phyloP scores from a whole-genome alignment of 2,329 filamentous ascomycete genomes.

The Monilinia laxa region DNA sequence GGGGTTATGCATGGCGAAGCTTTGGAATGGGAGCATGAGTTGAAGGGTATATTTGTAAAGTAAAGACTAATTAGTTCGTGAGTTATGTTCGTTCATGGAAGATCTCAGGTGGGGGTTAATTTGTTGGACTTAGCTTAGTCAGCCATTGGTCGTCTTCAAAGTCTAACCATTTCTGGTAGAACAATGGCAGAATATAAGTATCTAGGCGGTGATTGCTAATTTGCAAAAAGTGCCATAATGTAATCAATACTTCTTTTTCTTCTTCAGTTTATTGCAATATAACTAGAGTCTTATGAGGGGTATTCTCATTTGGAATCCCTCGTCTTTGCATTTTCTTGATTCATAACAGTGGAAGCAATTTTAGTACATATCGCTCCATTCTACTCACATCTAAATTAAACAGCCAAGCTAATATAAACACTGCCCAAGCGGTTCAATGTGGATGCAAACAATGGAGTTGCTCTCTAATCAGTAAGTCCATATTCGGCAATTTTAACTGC shows the following conservation, averaged over 20 bases:
- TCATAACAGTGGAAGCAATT: too few relatives aligned
- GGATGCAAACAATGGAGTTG: too few relatives aligned
- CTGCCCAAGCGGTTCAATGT: too few relatives aligned
- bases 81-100: too few relatives aligned
- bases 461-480: too few relatives aligned
- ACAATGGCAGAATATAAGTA: not conserved
- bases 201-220: not conserved
- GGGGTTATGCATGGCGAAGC: constrained; percentile 29
- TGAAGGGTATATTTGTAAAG: not conserved
- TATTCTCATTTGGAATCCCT: too few relatives aligned
- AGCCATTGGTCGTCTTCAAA: too few relatives aligned
- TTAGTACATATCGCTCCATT: too few relatives aligned
- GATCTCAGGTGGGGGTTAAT: not conserved
- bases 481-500: too few relatives aligned
- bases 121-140: not conserved
- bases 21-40: not conserved
- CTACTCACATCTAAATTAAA: too few relatives aligned
- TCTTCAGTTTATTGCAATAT: not conserved
- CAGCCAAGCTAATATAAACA: too few relatives aligned
- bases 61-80: not conserved
- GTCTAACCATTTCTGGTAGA: not conserved
- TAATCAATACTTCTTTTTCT: not conserved
- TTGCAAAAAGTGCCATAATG: not conserved
- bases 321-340: too few relatives aligned
- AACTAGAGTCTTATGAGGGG: not conserved